These are phyloP conservation scores for Lumnitzera racemosa DNA, from an alignment of 345 rosid species.

Conservation along the genomic window DNA sequence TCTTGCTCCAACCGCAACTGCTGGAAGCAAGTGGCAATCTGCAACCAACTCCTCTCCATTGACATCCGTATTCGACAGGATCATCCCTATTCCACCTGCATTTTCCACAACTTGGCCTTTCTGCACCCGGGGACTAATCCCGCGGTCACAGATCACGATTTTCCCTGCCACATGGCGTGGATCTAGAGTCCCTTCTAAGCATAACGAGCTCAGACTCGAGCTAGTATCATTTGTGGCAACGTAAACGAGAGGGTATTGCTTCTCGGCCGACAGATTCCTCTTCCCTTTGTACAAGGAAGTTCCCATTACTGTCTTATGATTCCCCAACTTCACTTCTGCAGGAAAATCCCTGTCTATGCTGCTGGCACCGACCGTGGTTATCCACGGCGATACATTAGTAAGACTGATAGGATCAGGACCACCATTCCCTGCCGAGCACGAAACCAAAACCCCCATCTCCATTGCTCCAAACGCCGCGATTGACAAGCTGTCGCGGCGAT, in stretches of 20 bases:
- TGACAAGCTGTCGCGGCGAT: conserved; percentile 47
- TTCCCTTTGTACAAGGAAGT: conserved; percentile 60
- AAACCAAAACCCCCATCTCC: conserved; percentile 77
- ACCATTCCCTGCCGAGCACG: conserved; percentile 69
- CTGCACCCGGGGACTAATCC: conserved; percentile 50
- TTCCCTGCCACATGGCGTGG: conserved; percentile 41
- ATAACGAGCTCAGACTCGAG: conserved; percentile 49
- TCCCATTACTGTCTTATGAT: conserved; percentile 28
- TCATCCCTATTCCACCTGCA: conserved; percentile 67
- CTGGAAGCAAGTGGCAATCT: conserved; percentile 76
- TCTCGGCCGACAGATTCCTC: conserved; percentile 17
- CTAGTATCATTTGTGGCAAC: conserved; percentile 43
- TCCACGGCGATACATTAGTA: conserved; percentile 77
- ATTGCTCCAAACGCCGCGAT: conserved; percentile 79
- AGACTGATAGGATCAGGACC: conserved; percentile 64
- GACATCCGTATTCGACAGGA: conserved; percentile 50
- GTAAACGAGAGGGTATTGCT: conserved; percentile 56
- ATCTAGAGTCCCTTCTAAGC: conserved; percentile 54
- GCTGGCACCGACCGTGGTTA: conserved; percentile 75
- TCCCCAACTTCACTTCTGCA: conserved; percentile 46
- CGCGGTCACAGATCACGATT: conserved; percentile 71
- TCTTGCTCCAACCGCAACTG: conserved; percentile 70
- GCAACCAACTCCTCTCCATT: conserved; percentile 95
- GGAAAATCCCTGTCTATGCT: conserved; percentile 78
- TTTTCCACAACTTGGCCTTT: conserved; percentile 60